Percentiles rank a stretch among this genome's conserved stretches.
Conservation (phyloP, 306 rosid species). For the Prunus armeniaca region DNA sequence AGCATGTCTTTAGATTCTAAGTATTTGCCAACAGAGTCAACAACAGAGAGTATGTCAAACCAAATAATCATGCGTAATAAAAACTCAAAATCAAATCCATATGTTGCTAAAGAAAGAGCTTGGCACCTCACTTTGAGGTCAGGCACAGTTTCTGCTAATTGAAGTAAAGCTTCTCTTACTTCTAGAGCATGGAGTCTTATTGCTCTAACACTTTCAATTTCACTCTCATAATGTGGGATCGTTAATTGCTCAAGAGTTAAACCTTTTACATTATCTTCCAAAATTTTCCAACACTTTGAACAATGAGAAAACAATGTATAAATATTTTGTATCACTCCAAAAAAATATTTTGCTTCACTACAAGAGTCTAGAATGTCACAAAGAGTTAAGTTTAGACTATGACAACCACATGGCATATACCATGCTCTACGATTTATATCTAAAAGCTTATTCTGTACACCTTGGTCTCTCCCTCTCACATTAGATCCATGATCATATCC, state of each 20-base stretch:
- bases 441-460: neutral
- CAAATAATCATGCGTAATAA: neutral
- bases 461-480: neutral
- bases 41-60: neutral
- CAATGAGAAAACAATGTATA: constrained; percentile 7
- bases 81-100: constrained; percentile 1
- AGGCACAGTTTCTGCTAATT: neutral
- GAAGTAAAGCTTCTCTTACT: constrained; percentile 7
- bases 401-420: neutral
- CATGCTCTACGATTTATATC: neutral
- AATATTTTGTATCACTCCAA: neutral
- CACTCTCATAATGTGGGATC: neutral
- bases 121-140: neutral
- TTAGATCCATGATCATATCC: neutral
- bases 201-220: neutral
- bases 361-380: neutral
- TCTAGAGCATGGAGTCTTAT: constrained; percentile 5
- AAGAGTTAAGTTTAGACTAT: neutral
- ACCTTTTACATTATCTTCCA: neutral
- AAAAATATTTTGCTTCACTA: neutral
- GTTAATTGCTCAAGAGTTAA: neutral
- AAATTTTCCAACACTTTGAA: neutral
- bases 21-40: neutral
- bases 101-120: neutral
- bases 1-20: constrained; percentile 1